Evolutionary conservation across 2,329 filamentous ascomycete genomes (phyloP), one percentile per base, ranked within the genome.

Genomic region (Lasiodiplodia sp.): DNA sequence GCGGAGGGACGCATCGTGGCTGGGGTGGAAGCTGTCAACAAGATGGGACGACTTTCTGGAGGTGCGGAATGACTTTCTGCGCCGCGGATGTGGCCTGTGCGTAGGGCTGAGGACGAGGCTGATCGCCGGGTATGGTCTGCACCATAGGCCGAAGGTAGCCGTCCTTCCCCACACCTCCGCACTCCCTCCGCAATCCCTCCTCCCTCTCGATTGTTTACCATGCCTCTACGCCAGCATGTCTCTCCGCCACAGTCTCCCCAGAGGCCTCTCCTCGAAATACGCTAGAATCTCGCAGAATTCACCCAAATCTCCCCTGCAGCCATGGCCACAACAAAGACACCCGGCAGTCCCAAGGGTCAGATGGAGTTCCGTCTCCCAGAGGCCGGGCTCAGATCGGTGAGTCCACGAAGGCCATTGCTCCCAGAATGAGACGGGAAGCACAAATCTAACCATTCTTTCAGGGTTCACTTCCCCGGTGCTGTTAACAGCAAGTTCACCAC

Each of bases 401-500:
- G 83, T 73, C 44, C n/a, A 21, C 4, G 18, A n/a, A n/a, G 44
- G 21, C 44, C n/a, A 18, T 52, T 66, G 12, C 4, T 12, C 16
- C 11, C 14, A 47, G 14, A 34, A 18, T 18, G 12, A 18, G 2
- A 14, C 10, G 49, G 8, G 21, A 37, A 63, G 70, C 51, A 70
- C 38, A 0, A 28, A 5, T 18, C 38, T 52, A 6, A 64, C 31
- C 6, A 1, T 14, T 60, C 63, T 23, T 69, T 18, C 62, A 89
- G 87, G 68, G 85, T 88, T 12, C 83, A 88, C 67, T 99, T 99
- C 73, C 96, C 96, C 0, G 96, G 96, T n/a, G 96, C 96, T 0
- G 85, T 98, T 64, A 95, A 97, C 79, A 97, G 93, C 78, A 92
- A 93, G 71, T 99, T 99, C 81, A 97, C 93, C 4, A 91, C 88